Evolutionary conservation across 192 early-diverging fungal species (phyloP).

Genomic region (Coemansia sp.): DNA sequence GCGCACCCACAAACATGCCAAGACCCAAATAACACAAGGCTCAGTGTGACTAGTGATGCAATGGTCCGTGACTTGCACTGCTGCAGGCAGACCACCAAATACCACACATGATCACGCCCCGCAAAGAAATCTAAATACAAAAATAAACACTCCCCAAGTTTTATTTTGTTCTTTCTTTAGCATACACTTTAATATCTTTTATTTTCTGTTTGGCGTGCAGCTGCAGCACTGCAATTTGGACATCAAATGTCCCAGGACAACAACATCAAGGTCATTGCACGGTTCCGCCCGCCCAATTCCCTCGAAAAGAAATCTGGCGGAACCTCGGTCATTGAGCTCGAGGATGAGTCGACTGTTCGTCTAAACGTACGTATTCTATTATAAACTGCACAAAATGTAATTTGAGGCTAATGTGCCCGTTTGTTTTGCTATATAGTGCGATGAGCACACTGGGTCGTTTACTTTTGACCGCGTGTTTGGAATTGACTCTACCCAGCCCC

Average conservation of each 20-base stretch:
- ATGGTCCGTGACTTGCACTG: slow-evolving; percentile 13
- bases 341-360: slow-evolving; percentile 61
- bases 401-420: background rate
- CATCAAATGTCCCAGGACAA: slow-evolving; percentile 62
- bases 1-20: background rate
- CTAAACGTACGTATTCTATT: slow-evolving; percentile 34
- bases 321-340: slow-evolving; percentile 77
- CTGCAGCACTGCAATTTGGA: too few relatives aligned
- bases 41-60: slow-evolving; percentile 19
- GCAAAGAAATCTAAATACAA: background rate
- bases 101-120: background rate
- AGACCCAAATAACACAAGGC: background rate
- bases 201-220: background rate
- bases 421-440: slow-evolving; percentile 36
- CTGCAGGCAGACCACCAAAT: background rate
- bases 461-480: slow-evolving; percentile 94
- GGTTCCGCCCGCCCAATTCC: slow-evolving; percentile 94
- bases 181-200: background rate
- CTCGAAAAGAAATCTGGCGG: slow-evolving; percentile 90
- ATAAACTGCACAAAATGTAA: background rate
- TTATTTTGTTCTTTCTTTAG: background rate
- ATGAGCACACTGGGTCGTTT: slow-evolving; percentile 70
- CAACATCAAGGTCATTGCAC: slow-evolving; percentile 96
- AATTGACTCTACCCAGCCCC: slow-evolving; percentile 75
- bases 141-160: slow-evolving; percentile 1